Percentiles rank a stretch among this genome's conserved stretches.
phyloP scores from a whole-genome alignment of 192 early-diverging fungal species.

The Funneliformis geosporum region DNA sequence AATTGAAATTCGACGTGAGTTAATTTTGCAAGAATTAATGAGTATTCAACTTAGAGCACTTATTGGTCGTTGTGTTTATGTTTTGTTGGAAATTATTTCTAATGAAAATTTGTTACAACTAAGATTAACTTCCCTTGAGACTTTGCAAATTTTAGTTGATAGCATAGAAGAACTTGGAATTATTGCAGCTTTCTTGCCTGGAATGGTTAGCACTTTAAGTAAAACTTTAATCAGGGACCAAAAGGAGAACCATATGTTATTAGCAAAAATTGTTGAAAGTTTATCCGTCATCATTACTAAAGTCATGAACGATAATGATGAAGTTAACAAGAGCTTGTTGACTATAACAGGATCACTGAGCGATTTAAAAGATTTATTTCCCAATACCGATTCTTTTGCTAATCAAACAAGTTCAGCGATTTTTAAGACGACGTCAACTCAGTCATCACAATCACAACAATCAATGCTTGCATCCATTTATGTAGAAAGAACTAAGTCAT shows the following conservation, averaged over 20 bases:
- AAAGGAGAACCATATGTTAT: slow-evolving; percentile 46
- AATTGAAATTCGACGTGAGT: not conserved
- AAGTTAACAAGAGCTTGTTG: slow-evolving; percentile 11
- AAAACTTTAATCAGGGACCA: slow-evolving; percentile 36
- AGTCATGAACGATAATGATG: slow-evolving; percentile 41
- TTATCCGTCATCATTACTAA: slow-evolving; percentile 35
- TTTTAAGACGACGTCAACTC: not conserved
- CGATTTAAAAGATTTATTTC: slow-evolving; percentile 30
- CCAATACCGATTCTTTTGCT: not conserved
- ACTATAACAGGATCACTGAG: not conserved
- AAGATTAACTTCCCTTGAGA: slow-evolving; percentile 38
- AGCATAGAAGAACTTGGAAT: slow-evolving; percentile 33
- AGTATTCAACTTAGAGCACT: slow-evolving; percentile 19
- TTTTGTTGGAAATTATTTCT: slow-evolving; percentile 25
- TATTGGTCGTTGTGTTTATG: slow-evolving; percentile 26
- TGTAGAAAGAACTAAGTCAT: slow-evolving; percentile 31
- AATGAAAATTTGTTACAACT: slow-evolving; percentile 36
- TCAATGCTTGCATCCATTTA: not conserved
- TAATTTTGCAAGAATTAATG: slow-evolving; percentile 10
- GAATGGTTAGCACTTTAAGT: slow-evolving; percentile 37
- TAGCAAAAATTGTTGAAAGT: slow-evolving; percentile 32
- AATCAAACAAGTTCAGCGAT: not conserved
- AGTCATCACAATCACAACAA: not conserved
- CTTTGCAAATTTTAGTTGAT: slow-evolving; percentile 36
- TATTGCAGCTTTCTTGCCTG: slow-evolving; percentile 40